Conservation (phyloP, 345 rosid genomes). For the Reutealis trisperma region DNA sequence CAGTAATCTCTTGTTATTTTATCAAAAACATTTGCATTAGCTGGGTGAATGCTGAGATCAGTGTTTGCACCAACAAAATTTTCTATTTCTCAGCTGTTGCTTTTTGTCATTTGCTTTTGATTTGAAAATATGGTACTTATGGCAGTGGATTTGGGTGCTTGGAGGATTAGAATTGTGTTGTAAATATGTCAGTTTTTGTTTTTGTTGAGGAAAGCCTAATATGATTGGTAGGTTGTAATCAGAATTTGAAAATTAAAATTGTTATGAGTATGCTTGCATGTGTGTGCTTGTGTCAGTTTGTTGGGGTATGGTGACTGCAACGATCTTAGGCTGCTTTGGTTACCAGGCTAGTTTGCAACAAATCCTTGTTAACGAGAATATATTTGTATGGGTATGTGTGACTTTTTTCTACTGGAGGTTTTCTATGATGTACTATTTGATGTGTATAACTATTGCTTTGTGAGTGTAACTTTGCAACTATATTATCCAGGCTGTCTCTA, state of each 20-base stretch:
- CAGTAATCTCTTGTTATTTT: neutral
- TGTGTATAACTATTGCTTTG: neutral
- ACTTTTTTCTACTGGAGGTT: neutral
- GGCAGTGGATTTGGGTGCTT: neutral
- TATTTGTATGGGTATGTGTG: neutral
- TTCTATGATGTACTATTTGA: neutral
- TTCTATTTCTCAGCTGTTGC: neutral
- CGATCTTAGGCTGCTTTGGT: no score
- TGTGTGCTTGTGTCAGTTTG: neutral
- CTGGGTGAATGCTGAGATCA: neutral
- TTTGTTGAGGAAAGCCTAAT: neutral
- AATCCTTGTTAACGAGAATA: neutral
- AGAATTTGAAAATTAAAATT: neutral
- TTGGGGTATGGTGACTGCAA: no score
- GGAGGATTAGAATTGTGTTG: neutral
- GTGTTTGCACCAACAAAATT: neutral
- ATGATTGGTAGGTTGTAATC: neutral
- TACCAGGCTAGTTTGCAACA: neutral
- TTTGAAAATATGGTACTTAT: neutral
- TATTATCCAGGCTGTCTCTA: neutral
- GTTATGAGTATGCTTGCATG: slow-evolving; percentile 3
- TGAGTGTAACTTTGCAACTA: neutral
- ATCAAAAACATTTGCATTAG: neutral
- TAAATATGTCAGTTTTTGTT: neutral
- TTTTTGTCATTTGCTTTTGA: neutral